Conservation (phyloP, 768 basidiomycete species). For the Tricholomella constricta region DNA sequence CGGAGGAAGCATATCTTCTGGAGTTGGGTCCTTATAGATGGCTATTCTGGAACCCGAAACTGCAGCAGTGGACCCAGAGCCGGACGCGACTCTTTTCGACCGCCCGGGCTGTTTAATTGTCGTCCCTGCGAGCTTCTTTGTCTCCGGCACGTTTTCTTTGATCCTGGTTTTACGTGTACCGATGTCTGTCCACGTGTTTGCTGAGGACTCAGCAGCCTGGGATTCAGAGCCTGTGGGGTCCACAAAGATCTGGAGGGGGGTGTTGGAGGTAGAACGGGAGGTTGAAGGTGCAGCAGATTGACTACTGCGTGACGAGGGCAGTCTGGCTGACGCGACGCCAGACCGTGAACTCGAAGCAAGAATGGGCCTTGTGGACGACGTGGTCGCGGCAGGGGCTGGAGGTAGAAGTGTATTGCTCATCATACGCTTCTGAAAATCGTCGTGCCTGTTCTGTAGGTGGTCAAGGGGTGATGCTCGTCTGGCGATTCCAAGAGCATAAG, state of each 20-base stretch:
- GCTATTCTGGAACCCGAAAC: constrained; percentile 55
- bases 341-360: constrained; percentile 45
- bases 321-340: constrained; percentile 28
- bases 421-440: constrained; percentile 92
- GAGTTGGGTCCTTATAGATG: constrained; percentile 63
- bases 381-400: constrained; percentile 32
- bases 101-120: constrained; percentile 65
- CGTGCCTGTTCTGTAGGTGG: constrained; percentile 72
- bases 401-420: constrained; percentile 53
- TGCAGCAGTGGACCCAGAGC: constrained; percentile 32
- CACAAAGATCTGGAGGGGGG: constrained; percentile 69
- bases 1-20: constrained; percentile 49
- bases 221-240: constrained; percentile 62
- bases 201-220: constrained; percentile 40
- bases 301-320: constrained; percentile 19
- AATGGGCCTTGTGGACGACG: constrained; percentile 31
- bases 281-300: constrained; percentile 22
- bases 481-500: constrained; percentile 86
- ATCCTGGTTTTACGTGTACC: constrained; percentile 77
- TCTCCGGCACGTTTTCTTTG: constrained; percentile 77
- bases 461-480: constrained; percentile 81
- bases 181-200: constrained; percentile 66
- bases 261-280: constrained; percentile 47
- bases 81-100: constrained; percentile 52
- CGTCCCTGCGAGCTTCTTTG: constrained; percentile 66